A percentile compares a stretch with the other conserved stretches of the same genome.
phyloP scores from a whole-genome alignment of 805 yeast species.

The Kazachstania kunashirensis region DNA sequence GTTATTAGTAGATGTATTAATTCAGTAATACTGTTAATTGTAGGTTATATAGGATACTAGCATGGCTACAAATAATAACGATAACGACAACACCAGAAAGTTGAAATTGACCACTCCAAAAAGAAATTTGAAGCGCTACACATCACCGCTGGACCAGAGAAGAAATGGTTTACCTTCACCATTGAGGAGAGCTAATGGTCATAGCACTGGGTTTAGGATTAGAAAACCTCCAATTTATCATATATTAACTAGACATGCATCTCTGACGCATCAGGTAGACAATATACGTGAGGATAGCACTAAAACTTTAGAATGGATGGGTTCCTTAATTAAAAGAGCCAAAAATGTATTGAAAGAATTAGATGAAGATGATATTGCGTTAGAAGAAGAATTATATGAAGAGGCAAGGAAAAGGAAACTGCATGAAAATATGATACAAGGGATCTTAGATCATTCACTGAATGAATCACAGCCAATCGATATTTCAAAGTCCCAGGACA shows the following conservation, averaged over 20 bases:
- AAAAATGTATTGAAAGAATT: constrained; percentile 13
- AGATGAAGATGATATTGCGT: constrained; percentile 6
- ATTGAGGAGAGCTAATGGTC: neutral
- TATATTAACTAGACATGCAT: neutral
- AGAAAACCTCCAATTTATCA: neutral
- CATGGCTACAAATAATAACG: neutral
- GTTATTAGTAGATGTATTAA: no score
- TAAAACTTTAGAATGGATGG: constrained; percentile 15
- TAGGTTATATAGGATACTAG: no score
- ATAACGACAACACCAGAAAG: neutral
- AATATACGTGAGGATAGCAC: constrained; percentile 5
- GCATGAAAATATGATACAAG: neutral
- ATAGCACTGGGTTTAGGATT: constrained; percentile 1
- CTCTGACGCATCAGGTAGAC: neutral
- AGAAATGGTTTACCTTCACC: neutral
- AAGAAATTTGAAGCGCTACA: constrained; percentile 15
- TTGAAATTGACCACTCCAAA: constrained; percentile 13
- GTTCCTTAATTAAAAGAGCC: constrained; percentile 19
- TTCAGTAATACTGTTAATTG: no score
- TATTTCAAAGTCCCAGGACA: neutral
- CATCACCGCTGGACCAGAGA: constrained; percentile 5
- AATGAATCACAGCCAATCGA: neutral
- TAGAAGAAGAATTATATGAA: constrained; percentile 3
- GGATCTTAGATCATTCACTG: neutral
- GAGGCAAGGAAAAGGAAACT: constrained; percentile 4